Conservation (phyloP, 177 flowering plant genomes). For the Tripterygium wilfordii region DNA sequence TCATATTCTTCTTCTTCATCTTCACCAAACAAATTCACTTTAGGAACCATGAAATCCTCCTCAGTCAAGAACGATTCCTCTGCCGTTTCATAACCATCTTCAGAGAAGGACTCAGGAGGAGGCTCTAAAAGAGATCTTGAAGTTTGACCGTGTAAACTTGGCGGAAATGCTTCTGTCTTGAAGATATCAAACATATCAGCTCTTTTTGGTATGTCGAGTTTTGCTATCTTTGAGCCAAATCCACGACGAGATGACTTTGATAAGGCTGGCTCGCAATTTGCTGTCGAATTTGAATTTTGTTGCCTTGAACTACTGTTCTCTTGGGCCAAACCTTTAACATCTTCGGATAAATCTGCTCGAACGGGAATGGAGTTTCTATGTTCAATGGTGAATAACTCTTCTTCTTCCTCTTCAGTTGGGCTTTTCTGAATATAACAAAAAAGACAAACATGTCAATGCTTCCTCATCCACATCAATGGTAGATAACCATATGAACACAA, state of each 20-base stretch:
- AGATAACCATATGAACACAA: no score
- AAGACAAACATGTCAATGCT: no score
- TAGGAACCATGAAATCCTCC: conserved; percentile 42
- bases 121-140: no score
- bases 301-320: conserved; percentile 7
- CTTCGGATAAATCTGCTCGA: conserved; percentile 11
- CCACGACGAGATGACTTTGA: conserved; percentile 22
- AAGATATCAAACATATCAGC: conserved; percentile 23
- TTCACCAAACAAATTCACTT: conserved; percentile 50
- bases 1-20: conserved; percentile 38
- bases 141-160: conserved; percentile 5
- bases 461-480: no score
- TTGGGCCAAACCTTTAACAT: conserved; percentile 3
- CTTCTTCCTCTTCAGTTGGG: conserved; percentile 54
- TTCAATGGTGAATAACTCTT: no score
- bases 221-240: conserved; percentile 29
- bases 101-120: conserved; percentile 17
- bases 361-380: conserved; percentile 1
- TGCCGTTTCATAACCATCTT: conserved; percentile 45
- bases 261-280: conserved; percentile 2
- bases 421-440: conserved; percentile 38
- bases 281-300: conserved; percentile 12
- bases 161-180: conserved; percentile 11
- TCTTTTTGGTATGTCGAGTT: conserved; percentile 43
- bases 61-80: conserved; percentile 45